phyloP scores from a whole-genome alignment of 2,329 filamentous ascomycete genomes.

The Xylaria sp. region DNA sequence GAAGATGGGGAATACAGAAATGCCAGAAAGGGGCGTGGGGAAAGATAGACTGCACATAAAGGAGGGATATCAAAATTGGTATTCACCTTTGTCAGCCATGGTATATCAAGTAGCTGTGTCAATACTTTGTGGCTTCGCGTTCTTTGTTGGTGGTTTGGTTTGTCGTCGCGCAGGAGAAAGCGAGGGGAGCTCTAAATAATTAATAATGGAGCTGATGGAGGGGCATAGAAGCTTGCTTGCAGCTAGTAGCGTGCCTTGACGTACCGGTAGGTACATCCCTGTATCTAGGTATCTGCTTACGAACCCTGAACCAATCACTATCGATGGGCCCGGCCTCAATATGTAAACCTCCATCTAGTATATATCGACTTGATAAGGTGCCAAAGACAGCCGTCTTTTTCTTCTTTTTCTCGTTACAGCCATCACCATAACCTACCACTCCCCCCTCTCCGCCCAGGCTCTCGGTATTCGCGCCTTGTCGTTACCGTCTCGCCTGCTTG shows the following conservation, averaged over 20 bases:
- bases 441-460: neutral
- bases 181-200: neutral
- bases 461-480: neutral
- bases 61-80: neutral
- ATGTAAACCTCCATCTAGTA: neutral
- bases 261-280: slow-evolving; percentile 7
- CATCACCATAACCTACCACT: neutral
- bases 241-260: slow-evolving; percentile 6
- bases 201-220: slow-evolving; percentile 11
- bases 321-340: neutral
- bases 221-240: slow-evolving; percentile 15
- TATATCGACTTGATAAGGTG: too few relatives aligned
- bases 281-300: neutral
- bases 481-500: slow-evolving; percentile 9
- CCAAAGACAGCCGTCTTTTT: too few relatives aligned
- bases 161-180: neutral
- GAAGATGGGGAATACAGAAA: neutral
- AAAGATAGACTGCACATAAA: neutral
- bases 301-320: slow-evolving; percentile 9
- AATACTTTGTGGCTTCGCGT: neutral
- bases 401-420: too few relatives aligned
- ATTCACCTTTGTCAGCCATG: slow-evolving; percentile 44
- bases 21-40: neutral
- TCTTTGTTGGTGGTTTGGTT: neutral
- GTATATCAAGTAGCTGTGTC: neutral